Conservation (phyloP, 768 basidiomycete species). For the Dioszegia crocea region DNA sequence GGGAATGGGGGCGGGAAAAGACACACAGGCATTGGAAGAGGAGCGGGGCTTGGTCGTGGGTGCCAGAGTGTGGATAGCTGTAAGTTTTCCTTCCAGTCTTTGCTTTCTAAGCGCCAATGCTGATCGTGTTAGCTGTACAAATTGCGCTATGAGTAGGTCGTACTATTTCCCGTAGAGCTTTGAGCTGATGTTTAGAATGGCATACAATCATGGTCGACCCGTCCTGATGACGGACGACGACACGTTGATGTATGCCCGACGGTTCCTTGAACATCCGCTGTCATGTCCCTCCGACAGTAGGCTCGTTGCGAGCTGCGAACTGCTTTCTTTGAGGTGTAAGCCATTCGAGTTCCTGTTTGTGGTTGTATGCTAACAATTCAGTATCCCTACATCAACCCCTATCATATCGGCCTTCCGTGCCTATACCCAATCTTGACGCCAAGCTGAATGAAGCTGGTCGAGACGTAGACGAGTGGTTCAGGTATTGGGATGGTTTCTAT, state of each 20-base stretch:
- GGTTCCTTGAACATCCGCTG: slow-evolving; percentile 21
- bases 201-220: slow-evolving; percentile 25
- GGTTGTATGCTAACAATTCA: too few species aligned
- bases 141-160: slow-evolving; percentile 2
- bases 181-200: slow-evolving; percentile 16
- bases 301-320: slow-evolving; percentile 18
- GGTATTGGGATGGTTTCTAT: slow-evolving; percentile 36
- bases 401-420: not conserved
- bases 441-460: slow-evolving; percentile 3
- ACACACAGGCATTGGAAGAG: slow-evolving; percentile 18
- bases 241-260: slow-evolving; percentile 11
- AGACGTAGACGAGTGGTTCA: slow-evolving; percentile 22
- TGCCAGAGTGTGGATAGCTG: slow-evolving; percentile 37
- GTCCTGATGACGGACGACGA: slow-evolving; percentile 14
- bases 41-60: slow-evolving; percentile 34
- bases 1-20: slow-evolving; percentile 31
- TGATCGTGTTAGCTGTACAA: not conserved
- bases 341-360: too few species aligned
- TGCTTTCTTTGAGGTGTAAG: slow-evolving; percentile 15
- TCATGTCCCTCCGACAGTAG: slow-evolving; percentile 13
- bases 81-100: slow-evolving; percentile 13
- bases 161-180: not conserved
- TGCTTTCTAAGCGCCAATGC: not conserved
- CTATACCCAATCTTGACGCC: not conserved
- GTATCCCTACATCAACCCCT: slow-evolving; percentile 6